Evolutionary conservation across 2,329 filamentous ascomycete genomes (phyloP), one percentile per base, ranked within the genome.

Genomic region (Cladorrhinum sp.): DNA sequence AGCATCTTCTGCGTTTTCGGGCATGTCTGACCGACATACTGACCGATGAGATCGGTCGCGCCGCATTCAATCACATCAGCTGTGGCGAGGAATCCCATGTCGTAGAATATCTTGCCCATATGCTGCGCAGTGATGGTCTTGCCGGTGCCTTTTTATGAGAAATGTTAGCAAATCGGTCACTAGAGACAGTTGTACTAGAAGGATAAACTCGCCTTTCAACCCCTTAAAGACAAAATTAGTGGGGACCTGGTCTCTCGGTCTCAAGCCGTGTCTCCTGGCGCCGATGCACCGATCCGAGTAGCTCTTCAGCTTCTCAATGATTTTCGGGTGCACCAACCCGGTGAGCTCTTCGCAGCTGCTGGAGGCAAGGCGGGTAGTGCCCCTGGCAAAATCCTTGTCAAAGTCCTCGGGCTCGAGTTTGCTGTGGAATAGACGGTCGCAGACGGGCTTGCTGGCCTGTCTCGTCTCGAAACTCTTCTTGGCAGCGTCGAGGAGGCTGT

Each of bases 101-200:
- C 85, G 66, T 89, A 91, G 68, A 84, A 92, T 0, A 92, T 76
- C 63, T 90, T 82, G 1, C 88, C 89, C 79, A 92, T 88, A 59
- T 86, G 87, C 8, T 81, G 74, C 0, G 90, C 90, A 0, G 77
- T 90, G 0, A 85, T 85, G 0, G 88, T 90, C 68, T 92, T 92
- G 0, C 89, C 89, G 0, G 84, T 86, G 0, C 81, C 82, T n/a
- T n/a, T n/a, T n/a, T n/a, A n/a, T n/a, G n/a, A n/a, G n/a, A n/a
- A n/a, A n/a, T n/a, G n/a, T n/a, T n/a, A n/a, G n/a, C n/a, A n/a
- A n/a, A n/a, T n/a, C n/a, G n/a, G n/a, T n/a, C n/a, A n/a, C n/a
- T n/a, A n/a, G n/a, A n/a, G n/a, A n/a, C n/a, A n/a, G n/a, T n/a
- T n/a, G n/a, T 61, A 85, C 49, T 79, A 82, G 59, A 82, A 83